Conservation (phyloP, 2,329 filamentous ascomycete species). For the Hymenoscyphus fraxineus region DNA sequence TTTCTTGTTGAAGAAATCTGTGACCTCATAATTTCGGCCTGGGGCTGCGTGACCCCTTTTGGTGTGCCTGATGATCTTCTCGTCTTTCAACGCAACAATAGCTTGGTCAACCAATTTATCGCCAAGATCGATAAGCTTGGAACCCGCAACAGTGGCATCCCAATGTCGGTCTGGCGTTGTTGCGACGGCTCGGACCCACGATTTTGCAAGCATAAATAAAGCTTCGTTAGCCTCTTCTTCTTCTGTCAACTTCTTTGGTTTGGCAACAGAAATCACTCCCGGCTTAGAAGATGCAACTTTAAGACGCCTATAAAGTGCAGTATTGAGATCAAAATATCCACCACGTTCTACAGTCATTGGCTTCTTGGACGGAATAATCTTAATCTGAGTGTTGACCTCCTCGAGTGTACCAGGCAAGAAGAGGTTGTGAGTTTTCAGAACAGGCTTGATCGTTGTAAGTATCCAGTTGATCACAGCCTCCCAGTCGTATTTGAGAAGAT, state of each 20-base stretch:
- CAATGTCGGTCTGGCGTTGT: constrained; percentile 50
- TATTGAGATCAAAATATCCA: constrained; percentile 50
- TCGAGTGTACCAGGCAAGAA: constrained; percentile 47
- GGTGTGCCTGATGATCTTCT: constrained; percentile 49
- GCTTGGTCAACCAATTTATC: constrained; percentile 23
- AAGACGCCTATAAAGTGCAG: constrained; percentile 40
- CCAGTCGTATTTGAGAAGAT: constrained; percentile 67
- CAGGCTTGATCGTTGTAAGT: constrained; percentile 40
- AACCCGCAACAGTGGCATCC: constrained; percentile 45
- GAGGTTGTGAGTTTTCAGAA: constrained; percentile 41
- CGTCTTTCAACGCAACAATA: constrained; percentile 21
- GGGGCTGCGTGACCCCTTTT: constrained; percentile 55
- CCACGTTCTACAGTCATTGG: constrained; percentile 44
- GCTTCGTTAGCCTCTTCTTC: constrained; percentile 30
- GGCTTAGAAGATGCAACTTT: constrained; percentile 42
- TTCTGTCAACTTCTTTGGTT: not conserved
- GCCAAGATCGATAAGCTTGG: constrained; percentile 40
- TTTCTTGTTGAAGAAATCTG: constrained; percentile 53
- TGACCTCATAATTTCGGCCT: constrained; percentile 59
- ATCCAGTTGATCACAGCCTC: constrained; percentile 63
- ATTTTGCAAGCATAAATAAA: constrained; percentile 44
- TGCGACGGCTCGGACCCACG: constrained; percentile 58
- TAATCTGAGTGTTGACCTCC: constrained; percentile 43
- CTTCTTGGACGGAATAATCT: constrained; percentile 31
- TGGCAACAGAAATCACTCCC: constrained; percentile 37